Evolutionary conservation across 208 protist species (phyloP), one percentile per base, ranked within the genome.

Genomic region (Naegleria lovaniensis): DNA sequence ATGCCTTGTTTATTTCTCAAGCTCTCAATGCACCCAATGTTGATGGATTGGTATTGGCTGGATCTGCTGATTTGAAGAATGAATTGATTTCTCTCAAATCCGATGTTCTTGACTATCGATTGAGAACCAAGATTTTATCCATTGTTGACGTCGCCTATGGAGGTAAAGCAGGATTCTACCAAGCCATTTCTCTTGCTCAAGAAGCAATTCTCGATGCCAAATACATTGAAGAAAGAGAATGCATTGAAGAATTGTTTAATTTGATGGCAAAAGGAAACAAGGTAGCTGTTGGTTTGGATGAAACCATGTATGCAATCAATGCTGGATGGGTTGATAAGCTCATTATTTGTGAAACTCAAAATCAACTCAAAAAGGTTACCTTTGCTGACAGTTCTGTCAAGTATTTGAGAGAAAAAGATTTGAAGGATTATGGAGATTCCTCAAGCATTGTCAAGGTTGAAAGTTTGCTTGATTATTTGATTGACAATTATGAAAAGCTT

Each of bases 11-110:
- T 94, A 99, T 99, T 91, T 98, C 96, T 84, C 99, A 99, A 92
- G 98, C 99, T 90, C 99, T 99, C 92, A 98, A 99, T 90, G 90
- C 94, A n/a, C 96, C 96, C 7, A 99, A 99, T 93, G 96, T 99
- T n/a, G 91, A 93, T 29, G 99, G 99, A 51, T 94, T 99, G 0
- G 96, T 99, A 90, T 95, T 99, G 22, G 99, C 99, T 38, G 99
- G 99, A 94, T 98, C 96, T 39, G 99, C 99, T n/a, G 99, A 99
- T 92, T 99, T 99, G 93, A 99, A 99, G 95, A 98, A 98, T 91
- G 98, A 99, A 59, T 94, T 99, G 1, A 94, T 93, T 91, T 94
- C 97, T 87, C 98, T 67, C 55, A 94, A 98, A 84, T 98, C 97
- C 36, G 98, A 99, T 92, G 94, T 99, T 55, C 99, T 99, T 90